These are phyloP conservation scores for Ogataea ganodermae DNA, from an alignment of 805 yeast species.

Conservation along the genomic window DNA sequence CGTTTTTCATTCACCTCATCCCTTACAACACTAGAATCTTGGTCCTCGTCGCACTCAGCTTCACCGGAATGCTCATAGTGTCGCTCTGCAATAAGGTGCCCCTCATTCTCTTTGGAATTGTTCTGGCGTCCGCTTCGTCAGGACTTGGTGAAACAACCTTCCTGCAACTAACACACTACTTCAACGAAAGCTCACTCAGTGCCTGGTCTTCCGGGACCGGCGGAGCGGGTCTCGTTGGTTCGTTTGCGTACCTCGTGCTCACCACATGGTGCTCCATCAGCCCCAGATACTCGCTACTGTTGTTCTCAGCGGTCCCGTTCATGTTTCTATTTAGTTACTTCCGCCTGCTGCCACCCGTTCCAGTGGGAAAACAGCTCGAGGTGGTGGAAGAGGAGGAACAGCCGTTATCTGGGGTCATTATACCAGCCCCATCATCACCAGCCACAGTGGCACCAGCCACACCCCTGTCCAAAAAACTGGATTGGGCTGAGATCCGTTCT, in stretches of 20 bases:
- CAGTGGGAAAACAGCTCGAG: not conserved
- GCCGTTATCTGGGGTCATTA: not conserved
- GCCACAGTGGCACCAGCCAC: not conserved
- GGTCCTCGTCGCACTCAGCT: constrained; percentile 57
- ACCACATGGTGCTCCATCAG: constrained; percentile 68
- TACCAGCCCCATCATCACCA: not conserved
- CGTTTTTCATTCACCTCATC: constrained; percentile 71
- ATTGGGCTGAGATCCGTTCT: not conserved
- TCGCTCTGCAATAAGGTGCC: constrained; percentile 43
- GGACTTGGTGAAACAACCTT: constrained; percentile 93
- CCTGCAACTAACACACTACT: constrained; percentile 81
- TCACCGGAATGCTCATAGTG: constrained; percentile 73
- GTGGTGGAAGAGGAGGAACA: constrained; percentile 1
- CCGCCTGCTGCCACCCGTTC: constrained; percentile 28
- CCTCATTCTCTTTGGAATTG: constrained; percentile 63
- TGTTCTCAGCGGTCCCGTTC: constrained; percentile 48
- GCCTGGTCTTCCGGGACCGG: constrained; percentile 97
- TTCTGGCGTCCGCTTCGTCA: constrained; percentile 77
- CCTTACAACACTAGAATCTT: constrained; percentile 60
- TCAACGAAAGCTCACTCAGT: constrained; percentile 56
- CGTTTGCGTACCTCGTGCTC: constrained; percentile 65
- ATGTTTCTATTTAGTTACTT: constrained; percentile 31
- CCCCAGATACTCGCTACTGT: constrained; percentile 54
- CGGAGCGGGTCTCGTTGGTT: constrained; percentile 88
- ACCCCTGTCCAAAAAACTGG: not conserved